Base-by-base conservation (phyloP, 2,329 filamentous ascomycete genomes). In the Scedosporium minutisporum region DNA sequence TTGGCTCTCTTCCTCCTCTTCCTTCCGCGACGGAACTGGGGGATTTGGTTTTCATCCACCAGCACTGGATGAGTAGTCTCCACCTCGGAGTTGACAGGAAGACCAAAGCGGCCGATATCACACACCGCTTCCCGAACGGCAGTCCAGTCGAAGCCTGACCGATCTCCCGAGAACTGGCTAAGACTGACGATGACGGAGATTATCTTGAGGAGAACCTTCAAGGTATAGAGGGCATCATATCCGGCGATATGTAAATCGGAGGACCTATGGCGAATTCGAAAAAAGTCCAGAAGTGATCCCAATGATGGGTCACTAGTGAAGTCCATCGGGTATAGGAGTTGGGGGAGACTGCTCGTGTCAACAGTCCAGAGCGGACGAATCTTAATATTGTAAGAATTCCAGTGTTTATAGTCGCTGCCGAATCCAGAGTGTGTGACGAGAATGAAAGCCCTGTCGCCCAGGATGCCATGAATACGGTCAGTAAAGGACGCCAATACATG, bases 301-400 rank as follows among this genome's bases (percentile, higher is more conserved):
- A 61, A 25, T 3, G 16, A 16, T 23, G 60, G 60, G 10, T 1
- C 1, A 9, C 10, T n/a, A 6, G 3, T 14, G 46, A 41, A 42
- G 0, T 10, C 16, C 25, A 9, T 10, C 12, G 60, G 48, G 27
- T 57, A 57, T 9, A 38, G 38, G 21, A 6, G 7, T 5, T 18
- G 29, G 27, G 48, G 33, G 18, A 61, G 38, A 14, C 1, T 1
- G 27, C 46, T 41, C 4, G 48, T 61, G 46, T 61, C 60, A 3
- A 61, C 42, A 10, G 46, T 61, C 60, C 60, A 61, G 33, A 57
- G 29, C 23, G 60, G 60, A 14, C 41, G 44, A 14, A 29, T 55
- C 12, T 42, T 14, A 10, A 61, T 25, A 29, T 44, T 51, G 18
- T 38, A 57, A 10, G 25, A 25, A 12, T 57, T 61, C 60, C 60